A percentile compares a stretch with the other conserved stretches of the same genome.
Conservation (phyloP, 441 rosid genomes). For the Croton setiger region DNA sequence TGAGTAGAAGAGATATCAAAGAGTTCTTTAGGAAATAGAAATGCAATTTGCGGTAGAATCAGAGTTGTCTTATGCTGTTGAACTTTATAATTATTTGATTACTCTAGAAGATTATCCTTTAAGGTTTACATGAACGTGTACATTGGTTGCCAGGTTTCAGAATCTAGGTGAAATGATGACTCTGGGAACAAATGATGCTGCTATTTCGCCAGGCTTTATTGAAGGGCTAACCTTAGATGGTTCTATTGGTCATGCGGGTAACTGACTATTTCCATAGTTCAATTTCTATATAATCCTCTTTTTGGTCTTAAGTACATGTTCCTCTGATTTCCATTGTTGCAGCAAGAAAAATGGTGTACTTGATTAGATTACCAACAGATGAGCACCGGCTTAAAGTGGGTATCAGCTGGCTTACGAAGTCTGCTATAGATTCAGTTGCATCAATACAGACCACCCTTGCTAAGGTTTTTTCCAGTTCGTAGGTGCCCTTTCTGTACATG, state of each 20-base stretch:
- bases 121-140: neutral
- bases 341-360: constrained; percentile 84
- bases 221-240: constrained; percentile 93
- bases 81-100: no score
- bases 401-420: constrained; percentile 83
- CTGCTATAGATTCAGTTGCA: constrained; percentile 78
- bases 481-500: neutral
- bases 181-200: constrained; percentile 81
- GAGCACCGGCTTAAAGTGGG: constrained; percentile 93
- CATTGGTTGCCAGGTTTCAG: constrained; percentile 58
- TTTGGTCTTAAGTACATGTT: constrained; percentile 2
- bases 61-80: neutral
- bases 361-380: constrained; percentile 82
- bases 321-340: constrained; percentile 21
- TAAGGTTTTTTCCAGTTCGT: constrained; percentile 47
- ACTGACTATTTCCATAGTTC: neutral
- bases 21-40: neutral
- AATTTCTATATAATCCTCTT: neutral
- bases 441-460: constrained; percentile 58
- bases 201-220: constrained; percentile 79
- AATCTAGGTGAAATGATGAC: constrained; percentile 97
- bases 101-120: no score
- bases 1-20: neutral
- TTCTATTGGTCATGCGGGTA: constrained; percentile 86
- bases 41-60: neutral